Conservation (phyloP, 148 eudicot species). For the Drosera capensis region DNA sequence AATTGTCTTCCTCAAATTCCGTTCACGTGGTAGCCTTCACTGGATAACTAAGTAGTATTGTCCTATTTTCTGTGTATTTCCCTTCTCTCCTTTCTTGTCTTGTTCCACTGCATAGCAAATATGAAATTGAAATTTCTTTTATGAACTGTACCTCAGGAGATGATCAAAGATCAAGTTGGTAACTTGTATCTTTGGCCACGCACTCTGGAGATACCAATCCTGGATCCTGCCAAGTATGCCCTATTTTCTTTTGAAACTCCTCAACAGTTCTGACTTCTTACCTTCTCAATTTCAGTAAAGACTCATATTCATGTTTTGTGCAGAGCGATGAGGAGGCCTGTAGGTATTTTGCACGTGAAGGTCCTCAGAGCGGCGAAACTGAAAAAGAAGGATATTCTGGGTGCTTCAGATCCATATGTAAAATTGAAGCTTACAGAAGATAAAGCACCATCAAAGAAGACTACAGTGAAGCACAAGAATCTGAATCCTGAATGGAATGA, state of each 20-base stretch:
- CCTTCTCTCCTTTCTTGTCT: neutral
- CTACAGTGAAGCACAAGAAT: constrained; percentile 69
- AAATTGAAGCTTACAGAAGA: constrained; percentile 68
- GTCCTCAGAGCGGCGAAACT: constrained; percentile 57
- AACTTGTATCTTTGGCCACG: constrained; percentile 95
- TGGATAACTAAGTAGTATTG: no score
- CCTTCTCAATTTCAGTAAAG: no score
- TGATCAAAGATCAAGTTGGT: constrained; percentile 76
- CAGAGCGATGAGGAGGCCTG: constrained; percentile 73
- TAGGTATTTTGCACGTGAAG: constrained; percentile 73
- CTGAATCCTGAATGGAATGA: constrained; percentile 92
- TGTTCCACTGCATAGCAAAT: neutral
- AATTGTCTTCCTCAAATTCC: no score
- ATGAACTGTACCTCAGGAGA: constrained; percentile 36
- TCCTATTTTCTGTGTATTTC: no score
- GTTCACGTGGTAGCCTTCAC: no score
- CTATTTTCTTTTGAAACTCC: neutral
- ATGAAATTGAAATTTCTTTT: neutral
- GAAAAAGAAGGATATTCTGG: constrained; percentile 69
- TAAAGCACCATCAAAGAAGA: constrained; percentile 76
- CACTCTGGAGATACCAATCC: constrained; percentile 61
- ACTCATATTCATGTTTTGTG: constrained; percentile 4
- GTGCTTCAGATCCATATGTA: constrained; percentile 75
- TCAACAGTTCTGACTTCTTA: neutral
- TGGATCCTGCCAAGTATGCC: constrained; percentile 66